phyloP scores from a whole-genome alignment of 306 rosid species.

The Astragalus membranaceus region DNA sequence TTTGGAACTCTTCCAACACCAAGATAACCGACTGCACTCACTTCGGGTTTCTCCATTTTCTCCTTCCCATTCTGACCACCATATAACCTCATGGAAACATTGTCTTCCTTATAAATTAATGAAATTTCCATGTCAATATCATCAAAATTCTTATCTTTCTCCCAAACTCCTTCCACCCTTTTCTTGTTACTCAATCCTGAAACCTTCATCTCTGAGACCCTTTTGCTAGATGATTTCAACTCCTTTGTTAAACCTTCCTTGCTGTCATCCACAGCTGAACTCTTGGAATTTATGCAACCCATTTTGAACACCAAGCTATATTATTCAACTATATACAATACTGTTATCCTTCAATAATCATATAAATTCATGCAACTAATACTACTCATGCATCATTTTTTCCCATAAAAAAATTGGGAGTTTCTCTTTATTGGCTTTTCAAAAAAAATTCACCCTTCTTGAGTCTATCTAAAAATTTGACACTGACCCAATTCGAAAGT shows the following conservation, averaged over 20 bases:
- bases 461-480: conserved; percentile 15
- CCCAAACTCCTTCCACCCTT: conserved; percentile 46
- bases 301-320: conserved; percentile 30
- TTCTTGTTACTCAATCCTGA: conserved; percentile 38
- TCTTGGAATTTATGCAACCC: conserved; percentile 66
- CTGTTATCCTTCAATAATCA: conserved; percentile 1
- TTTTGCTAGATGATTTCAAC: conserved; percentile 36
- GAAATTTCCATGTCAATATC: conserved; percentile 34
- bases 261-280: conserved; percentile 58
- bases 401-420: not conserved
- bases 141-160: conserved; percentile 30
- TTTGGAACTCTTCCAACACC: conserved; percentile 58
- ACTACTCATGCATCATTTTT: not conserved
- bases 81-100: conserved; percentile 34
- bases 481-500: conserved; percentile 24
- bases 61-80: conserved; percentile 40
- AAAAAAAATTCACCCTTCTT: not conserved
- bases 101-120: conserved; percentile 43
- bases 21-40: conserved; percentile 28
- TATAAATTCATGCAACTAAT: conserved; percentile 21
- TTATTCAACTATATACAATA: conserved; percentile 1
- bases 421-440: conserved; percentile 11
- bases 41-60: conserved; percentile 37
- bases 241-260: conserved; percentile 42
- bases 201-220: conserved; percentile 29